Evolutionary conservation across 163 green algal species (phyloP).

Genomic region (Trebouxia gelatinosa): DNA sequence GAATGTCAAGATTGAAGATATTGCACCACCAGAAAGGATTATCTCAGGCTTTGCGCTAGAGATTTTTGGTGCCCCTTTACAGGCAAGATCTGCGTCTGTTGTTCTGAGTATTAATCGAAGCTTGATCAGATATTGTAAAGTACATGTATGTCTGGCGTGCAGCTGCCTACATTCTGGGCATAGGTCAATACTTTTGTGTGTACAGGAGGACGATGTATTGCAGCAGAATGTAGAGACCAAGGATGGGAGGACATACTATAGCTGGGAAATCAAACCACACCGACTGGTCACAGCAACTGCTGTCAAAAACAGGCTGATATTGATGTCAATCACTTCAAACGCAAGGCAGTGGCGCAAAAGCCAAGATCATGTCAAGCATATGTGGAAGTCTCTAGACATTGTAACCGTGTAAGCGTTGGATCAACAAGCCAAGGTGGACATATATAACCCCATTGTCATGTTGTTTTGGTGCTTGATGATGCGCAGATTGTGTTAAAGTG

Average conservation of each 20-base stretch:
- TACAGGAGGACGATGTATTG: slow-evolving; percentile 76
- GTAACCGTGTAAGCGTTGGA: too few relatives aligned
- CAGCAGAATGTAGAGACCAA: slow-evolving; percentile 49
- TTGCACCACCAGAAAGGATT: slow-evolving; percentile 74
- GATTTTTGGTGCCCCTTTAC: slow-evolving; percentile 74
- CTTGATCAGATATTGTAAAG: background rate
- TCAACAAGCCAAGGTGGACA: too few relatives aligned
- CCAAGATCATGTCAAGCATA: slow-evolving; percentile 49
- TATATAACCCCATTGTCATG: too few relatives aligned
- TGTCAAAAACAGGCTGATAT: slow-evolving; percentile 83
- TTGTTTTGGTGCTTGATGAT: too few relatives aligned
- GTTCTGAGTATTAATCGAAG: too few relatives aligned
- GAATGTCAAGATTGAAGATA: slow-evolving; percentile 61
- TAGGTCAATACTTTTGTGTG: background rate
- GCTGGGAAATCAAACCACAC: slow-evolving; percentile 74
- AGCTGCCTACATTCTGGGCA: background rate
- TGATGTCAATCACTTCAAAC: slow-evolving; percentile 68
- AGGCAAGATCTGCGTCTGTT: too few relatives aligned
- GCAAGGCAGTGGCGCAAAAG: slow-evolving; percentile 70
- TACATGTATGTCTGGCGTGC: background rate
- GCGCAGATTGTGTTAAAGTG: too few relatives aligned
- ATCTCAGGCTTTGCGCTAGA: slow-evolving; percentile 87
- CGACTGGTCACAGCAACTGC: slow-evolving; percentile 78
- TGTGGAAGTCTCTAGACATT: slow-evolving; percentile 62
- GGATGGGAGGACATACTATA: slow-evolving; percentile 64